These are phyloP conservation scores for Fagopyrum homotropicum DNA, from an alignment of 148 eudicot genomes.

Conservation along the genomic window DNA sequence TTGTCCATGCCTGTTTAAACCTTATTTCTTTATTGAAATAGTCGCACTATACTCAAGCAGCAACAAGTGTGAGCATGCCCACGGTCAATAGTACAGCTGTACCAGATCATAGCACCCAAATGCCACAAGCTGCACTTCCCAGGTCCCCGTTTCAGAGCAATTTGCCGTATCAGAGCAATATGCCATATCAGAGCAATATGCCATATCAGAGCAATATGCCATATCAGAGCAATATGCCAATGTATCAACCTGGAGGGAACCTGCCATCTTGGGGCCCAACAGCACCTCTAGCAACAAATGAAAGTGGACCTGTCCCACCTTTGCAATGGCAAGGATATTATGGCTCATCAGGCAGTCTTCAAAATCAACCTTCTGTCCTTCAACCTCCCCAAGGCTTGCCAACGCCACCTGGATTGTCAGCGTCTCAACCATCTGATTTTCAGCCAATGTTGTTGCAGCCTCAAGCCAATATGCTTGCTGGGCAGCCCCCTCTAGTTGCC, in stretches of 20 bases:
- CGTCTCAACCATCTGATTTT: constrained; percentile 17
- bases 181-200: no score
- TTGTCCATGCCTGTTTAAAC: background rate
- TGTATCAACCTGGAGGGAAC: constrained; percentile 33
- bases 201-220: background rate
- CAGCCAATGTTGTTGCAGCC: constrained; percentile 20
- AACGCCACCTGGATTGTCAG: constrained; percentile 28
- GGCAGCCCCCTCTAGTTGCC: constrained; percentile 17
- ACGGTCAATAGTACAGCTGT: constrained; percentile 18
- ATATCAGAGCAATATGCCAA: background rate
- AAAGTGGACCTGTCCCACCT: constrained; percentile 26
- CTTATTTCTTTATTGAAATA: background rate
- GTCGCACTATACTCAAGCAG: constrained; percentile 35
- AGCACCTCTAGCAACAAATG: constrained; percentile 20
- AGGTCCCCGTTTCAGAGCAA: constrained; percentile 21
- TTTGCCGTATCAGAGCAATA: constrained; percentile 11
- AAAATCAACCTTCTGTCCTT: constrained; percentile 28
- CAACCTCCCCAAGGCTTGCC: constrained; percentile 26
- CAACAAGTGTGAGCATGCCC: constrained; percentile 24
- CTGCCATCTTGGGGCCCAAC: constrained; percentile 30
- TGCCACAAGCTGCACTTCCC: constrained; percentile 30
- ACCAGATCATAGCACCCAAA: constrained; percentile 23
- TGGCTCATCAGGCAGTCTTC: constrained; percentile 32
- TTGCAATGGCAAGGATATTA: constrained; percentile 38
- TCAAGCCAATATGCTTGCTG: constrained; percentile 25